A percentile compares a stretch with the other conserved stretches of the same genome.
Conservation (phyloP, 2,329 filamentous ascomycete species). For the Thelonectria discophora region DNA sequence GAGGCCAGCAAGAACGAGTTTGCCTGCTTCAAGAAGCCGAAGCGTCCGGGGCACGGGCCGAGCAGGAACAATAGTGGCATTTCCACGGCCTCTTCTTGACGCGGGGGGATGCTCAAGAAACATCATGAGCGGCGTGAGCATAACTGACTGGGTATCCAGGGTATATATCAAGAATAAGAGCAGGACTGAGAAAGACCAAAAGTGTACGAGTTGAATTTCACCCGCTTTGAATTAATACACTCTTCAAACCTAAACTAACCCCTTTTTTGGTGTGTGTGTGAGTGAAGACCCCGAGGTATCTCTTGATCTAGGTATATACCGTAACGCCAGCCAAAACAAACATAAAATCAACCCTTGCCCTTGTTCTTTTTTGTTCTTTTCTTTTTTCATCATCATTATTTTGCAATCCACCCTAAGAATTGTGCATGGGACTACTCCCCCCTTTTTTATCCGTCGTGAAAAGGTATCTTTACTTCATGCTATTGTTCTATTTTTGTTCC, state of each 20-base stretch:
- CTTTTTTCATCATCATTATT: constrained; percentile 6
- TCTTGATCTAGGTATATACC: constrained; percentile 39
- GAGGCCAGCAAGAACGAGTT: constrained; percentile 88
- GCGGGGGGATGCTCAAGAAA: not conserved
- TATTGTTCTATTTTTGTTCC: constrained; percentile 23
- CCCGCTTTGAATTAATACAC: not conserved
- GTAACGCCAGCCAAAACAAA: constrained; percentile 33
- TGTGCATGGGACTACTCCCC: constrained; percentile 27
- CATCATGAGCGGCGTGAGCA: not conserved
- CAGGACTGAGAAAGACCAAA: not conserved
- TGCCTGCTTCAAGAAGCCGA: constrained; percentile 79
- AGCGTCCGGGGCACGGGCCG: constrained; percentile 51
- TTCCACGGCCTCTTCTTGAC: constrained; percentile 29
- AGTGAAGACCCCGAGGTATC: constrained; percentile 33
- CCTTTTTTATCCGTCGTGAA: constrained; percentile 28
- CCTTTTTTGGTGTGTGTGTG: constrained; percentile 6
- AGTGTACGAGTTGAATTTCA: constrained; percentile 4
- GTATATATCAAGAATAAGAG: not conserved
- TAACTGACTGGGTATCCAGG: not conserved
- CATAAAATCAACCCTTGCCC: not conserved
- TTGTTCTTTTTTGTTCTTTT: constrained; percentile 12
- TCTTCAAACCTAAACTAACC: not conserved
- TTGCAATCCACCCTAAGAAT: constrained; percentile 24
- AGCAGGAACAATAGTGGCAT: constrained; percentile 47
- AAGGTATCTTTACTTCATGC: constrained; percentile 40